Evolutionary conservation across 1,284 basidiomycete species (phyloP).

Genomic region (Cryptococcus jaspeensis): DNA sequence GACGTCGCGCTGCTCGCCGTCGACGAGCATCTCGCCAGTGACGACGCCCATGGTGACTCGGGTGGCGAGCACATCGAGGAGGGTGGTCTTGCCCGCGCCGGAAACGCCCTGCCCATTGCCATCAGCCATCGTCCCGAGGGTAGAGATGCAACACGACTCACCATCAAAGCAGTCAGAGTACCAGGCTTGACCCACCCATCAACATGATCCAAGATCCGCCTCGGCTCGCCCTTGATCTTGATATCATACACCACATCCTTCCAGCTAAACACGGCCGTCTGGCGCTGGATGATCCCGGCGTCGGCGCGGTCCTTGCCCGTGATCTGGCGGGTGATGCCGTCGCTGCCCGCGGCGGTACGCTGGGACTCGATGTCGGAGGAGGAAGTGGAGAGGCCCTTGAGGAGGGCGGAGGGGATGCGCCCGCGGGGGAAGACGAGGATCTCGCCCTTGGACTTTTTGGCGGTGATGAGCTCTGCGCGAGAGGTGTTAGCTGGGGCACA

Average conservation of each 20-base stretch:
- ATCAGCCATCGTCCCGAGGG: background rate
- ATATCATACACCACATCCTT: slow-evolving; percentile 61
- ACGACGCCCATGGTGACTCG: slow-evolving; percentile 78
- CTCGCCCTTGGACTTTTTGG: slow-evolving; percentile 56
- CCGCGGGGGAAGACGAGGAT: slow-evolving; percentile 55
- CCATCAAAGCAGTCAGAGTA: slow-evolving; percentile 64
- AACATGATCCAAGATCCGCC: slow-evolving; percentile 70
- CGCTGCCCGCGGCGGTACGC: slow-evolving; percentile 12
- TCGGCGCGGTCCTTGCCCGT: slow-evolving; percentile 14
- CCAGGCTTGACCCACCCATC: slow-evolving; percentile 80
- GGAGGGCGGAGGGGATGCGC: slow-evolving; percentile 44
- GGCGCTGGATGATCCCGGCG: slow-evolving; percentile 45
- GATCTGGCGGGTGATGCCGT: background rate
- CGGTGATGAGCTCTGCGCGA: slow-evolving; percentile 52
- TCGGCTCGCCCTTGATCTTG: slow-evolving; percentile 59
- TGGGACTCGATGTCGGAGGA: slow-evolving; percentile 17
- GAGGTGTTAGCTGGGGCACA: background rate
- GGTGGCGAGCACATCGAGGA: slow-evolving; percentile 79
- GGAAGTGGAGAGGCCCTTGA: slow-evolving; percentile 6
- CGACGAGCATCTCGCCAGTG: slow-evolving; percentile 72
- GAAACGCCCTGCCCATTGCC: slow-evolving; percentile 55
- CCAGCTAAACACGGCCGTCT: slow-evolving; percentile 54
- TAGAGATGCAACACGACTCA: slow-evolving; percentile 1
- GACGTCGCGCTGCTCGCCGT: slow-evolving; percentile 66
- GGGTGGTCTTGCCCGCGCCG: slow-evolving; percentile 72